These are phyloP conservation scores for Eimeria zaria DNA, from an alignment of 169 alveolate genomes.

Conservation along the genomic window DNA sequence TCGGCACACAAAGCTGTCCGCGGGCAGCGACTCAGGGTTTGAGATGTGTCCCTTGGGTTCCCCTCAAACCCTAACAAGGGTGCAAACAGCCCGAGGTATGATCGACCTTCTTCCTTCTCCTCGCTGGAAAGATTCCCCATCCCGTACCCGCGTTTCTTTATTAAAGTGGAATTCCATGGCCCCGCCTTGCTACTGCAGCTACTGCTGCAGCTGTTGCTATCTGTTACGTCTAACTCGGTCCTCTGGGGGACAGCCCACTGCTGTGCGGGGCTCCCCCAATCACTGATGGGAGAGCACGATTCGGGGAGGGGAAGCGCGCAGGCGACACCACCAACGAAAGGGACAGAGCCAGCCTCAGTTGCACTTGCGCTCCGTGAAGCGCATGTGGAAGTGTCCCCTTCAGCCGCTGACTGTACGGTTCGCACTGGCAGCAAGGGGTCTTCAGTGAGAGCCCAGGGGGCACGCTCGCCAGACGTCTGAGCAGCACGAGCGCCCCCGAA, in stretches of 20 bases:
- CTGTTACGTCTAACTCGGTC: constrained; percentile 1
- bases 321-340: background rate
- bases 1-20: constrained; percentile 65
- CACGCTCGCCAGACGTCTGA: background rate
- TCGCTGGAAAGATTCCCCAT: background rate
- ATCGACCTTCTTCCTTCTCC: constrained; percentile 48
- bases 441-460: background rate
- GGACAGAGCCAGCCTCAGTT: background rate
- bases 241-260: constrained; percentile 72
- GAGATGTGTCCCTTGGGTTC: background rate
- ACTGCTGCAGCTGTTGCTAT: constrained; percentile 60
- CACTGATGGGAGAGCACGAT: constrained; percentile 7
- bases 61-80: constrained; percentile 33
- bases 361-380: background rate
- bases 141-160: constrained; percentile 39
- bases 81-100: constrained; percentile 25
- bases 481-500: background rate
- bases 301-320: constrained; percentile 20
- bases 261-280: constrained; percentile 76
- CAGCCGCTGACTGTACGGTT: background rate
- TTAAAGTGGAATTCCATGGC: background rate
- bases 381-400: background rate
- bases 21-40: constrained; percentile 34
- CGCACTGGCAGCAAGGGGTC: background rate
- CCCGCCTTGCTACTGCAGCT: constrained; percentile 12